A percentile compares a stretch with the other conserved stretches of the same genome.
Evolutionary conservation across 2,329 filamentous ascomycete species (phyloP).

Genomic region (Geosmithia putterillii): DNA sequence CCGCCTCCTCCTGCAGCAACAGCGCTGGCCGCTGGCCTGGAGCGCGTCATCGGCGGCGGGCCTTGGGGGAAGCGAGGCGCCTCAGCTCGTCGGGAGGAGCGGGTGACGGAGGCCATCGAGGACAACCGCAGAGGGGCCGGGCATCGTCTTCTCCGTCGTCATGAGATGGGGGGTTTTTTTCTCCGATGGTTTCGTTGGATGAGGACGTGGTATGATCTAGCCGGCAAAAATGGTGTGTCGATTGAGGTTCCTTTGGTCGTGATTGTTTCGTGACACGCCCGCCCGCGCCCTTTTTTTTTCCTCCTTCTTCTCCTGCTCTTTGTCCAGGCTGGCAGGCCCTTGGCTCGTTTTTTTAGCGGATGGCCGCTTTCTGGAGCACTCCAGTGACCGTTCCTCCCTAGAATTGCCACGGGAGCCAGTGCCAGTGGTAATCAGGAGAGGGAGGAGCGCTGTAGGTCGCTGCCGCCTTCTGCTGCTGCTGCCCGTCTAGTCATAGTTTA

Average conservation of each 20-base stretch:
- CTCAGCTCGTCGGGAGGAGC: slow-evolving; percentile 37
- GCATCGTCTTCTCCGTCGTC: slow-evolving; percentile 18
- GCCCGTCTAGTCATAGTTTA: too few relatives aligned
- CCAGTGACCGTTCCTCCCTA: too few relatives aligned
- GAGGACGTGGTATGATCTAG: too few relatives aligned
- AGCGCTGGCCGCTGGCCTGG: slow-evolving; percentile 4
- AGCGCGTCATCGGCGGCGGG: slow-evolving; percentile 1
- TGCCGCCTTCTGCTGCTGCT: too few relatives aligned
- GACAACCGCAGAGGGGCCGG: slow-evolving; percentile 19
- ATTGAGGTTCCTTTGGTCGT: background rate
- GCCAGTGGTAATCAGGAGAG: too few relatives aligned
- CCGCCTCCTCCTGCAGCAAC: slow-evolving; percentile 1
- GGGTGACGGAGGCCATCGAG: slow-evolving; percentile 41
- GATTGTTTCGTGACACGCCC: slow-evolving; percentile 1
- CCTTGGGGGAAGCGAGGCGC: slow-evolving; percentile 9
- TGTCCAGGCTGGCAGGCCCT: too few relatives aligned
- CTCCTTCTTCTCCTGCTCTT: too few relatives aligned
- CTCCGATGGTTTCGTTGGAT: background rate
- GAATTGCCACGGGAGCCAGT: too few relatives aligned
- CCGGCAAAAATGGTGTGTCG: background rate
- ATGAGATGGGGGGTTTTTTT: background rate
- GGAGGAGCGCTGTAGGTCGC: too few relatives aligned
- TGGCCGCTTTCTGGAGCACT: too few relatives aligned
- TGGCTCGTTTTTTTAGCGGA: background rate
- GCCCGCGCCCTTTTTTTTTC: background rate